Evolutionary conservation across 2,329 filamentous ascomycete species (phyloP), one percentile per base, ranked within the genome.

Genomic region (Furcasterigmium sp.): DNA sequence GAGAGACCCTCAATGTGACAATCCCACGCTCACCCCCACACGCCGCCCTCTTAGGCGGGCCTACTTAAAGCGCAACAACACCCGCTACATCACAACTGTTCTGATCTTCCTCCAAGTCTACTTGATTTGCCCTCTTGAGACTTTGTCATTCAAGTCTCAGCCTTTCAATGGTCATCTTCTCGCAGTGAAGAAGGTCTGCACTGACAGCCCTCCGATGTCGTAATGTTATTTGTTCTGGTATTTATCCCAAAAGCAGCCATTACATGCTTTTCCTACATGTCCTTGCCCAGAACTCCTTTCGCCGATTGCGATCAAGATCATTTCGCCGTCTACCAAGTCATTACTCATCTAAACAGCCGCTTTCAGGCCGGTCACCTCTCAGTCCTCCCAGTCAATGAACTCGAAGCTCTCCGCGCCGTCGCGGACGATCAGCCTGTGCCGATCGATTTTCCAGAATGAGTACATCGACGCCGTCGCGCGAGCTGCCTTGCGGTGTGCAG

Each of bases 361-460:
- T 17, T 35, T 4, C 23, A 26, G 7, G 23, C 23, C 7, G 48
- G 51, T 53, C 53, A 51, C 49, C 47, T 53, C 52, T 51, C 50
- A 47, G 38, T 67, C 64, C 38, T 61, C 60, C 83, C 82, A 87
- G 32, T 76, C 68, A 30, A 65, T 64, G 50, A 88, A 73, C 40
- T 76, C 70, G 82, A 86, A 93, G 36, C 67, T 72, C 50, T 72
- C 61, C 29, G 76, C 78, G 15, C 76, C 77, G 56, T 91, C 82
- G 19, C 73, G 70, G 49, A 95, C 76, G 28, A 79, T 76, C 55
- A 95, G 67, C 45, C 77, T 78, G 54, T 83, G 75, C 51, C 85
- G 81, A 56, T 86, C 82, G 55, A 90, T 87, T 46, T 72, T 71
- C 76, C 85, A 85, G 73, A 64, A 85, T 63, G 62, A 77, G 65